Evolutionary conservation across 1,139 yeast genomes (phyloP).

Genomic region (Yamadazyma membranifaciens): DNA sequence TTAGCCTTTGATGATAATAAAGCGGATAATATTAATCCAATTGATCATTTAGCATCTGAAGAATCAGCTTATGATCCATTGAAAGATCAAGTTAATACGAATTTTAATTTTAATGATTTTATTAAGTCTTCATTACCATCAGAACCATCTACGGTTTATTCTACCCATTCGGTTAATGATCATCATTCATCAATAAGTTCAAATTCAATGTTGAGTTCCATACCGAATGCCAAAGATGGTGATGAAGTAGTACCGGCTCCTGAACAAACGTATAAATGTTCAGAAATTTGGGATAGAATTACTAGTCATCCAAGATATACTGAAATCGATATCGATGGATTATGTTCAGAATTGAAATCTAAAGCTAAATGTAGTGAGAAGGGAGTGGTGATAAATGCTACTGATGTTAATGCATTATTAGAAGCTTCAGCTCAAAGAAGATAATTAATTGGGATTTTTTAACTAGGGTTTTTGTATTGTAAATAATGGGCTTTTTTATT

Average conservation of each 20-base stretch:
- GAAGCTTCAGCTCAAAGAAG: constrained; percentile 31
- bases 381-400: constrained; percentile 82
- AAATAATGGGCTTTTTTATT: constrained; percentile 7
- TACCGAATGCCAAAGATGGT: constrained; percentile 20
- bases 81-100: constrained; percentile 17
- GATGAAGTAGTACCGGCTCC: constrained; percentile 35
- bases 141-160: constrained; percentile 9
- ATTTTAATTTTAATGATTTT: constrained; percentile 39
- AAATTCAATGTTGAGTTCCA: constrained; percentile 3
- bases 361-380: constrained; percentile 96
- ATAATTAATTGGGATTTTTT: constrained; percentile 1
- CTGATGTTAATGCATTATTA: constrained; percentile 70
- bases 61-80: constrained; percentile 71
- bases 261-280: constrained; percentile 53
- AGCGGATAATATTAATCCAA: constrained; percentile 18
- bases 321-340: constrained; percentile 89
- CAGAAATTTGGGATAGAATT: constrained; percentile 95
- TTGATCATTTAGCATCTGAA: constrained; percentile 51
- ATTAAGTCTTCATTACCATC: constrained; percentile 26
- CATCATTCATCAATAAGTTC: neutral
- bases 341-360: constrained; percentile 80
- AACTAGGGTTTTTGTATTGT: constrained; percentile 1
- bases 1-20: constrained; percentile 40
- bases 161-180: neutral
- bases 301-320: constrained; percentile 92